Evolutionary conservation across 169 alveolate species (phyloP), one percentile per base, ranked within the genome.

Genomic region (Plasmodium vivax): DNA sequence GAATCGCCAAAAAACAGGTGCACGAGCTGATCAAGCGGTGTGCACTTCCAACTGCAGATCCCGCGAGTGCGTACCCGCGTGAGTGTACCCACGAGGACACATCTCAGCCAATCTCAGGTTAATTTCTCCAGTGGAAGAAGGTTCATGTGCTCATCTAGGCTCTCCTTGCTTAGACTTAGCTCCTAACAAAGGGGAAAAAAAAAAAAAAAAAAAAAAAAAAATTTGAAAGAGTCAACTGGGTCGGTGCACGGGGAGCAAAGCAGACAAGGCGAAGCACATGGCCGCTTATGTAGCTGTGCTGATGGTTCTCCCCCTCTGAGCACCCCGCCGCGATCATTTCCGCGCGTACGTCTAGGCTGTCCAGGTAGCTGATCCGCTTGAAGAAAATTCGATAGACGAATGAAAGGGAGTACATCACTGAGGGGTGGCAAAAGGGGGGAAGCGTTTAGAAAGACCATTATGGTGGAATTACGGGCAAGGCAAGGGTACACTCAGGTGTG

Each of bases 351-450:
- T 85, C 85, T 38, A 85, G 38, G 54, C 56, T 47, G 79, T 85
- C 93, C 41, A 85, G 36, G 81, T 85, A 74, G 43, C 93, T 85
- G n/a, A 45, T 32, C 85, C 81, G 56, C 54, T 85, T 85, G 68
- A 85, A 85, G 81, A 32, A 85, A 73, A 85, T 38, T 10, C 80
- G 84, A 19, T 85, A 74, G n/a, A 85, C 30, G 38, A 85, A 62
- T 38, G 93, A 73, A 75, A 85, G 38, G 12, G 93, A 74, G 54
- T 74, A 85, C 93, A 85, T 85, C 14, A 85, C 93, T 85, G 51
- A 30, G 19, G 68, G 80, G 9, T 12, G 27, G 10, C 19, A 85
- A 84, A 56, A 71, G 27, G 34, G 38, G 38, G 77, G 77, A 68
- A 68, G n/a, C n/a, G 4, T 68, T 68, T 68, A 19, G 77, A 68